A percentile compares a stretch with the other conserved stretches of the same genome.
These are phyloP conservation scores for Lentinula boryana DNA, from an alignment of 768 basidiomycete genomes.

Conservation along the genomic window DNA sequence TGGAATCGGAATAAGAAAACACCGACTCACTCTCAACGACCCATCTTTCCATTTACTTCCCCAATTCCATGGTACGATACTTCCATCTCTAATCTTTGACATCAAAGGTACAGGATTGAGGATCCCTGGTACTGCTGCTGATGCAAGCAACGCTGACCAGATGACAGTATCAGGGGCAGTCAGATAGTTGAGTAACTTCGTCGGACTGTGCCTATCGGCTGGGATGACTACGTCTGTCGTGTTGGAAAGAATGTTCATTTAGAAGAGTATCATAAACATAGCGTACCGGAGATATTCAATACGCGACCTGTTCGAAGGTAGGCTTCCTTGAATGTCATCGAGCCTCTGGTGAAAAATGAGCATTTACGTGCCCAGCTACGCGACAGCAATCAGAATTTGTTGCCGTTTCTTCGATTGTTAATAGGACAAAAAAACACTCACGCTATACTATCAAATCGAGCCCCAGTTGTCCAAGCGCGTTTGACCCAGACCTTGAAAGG, in stretches of 20 bases:
- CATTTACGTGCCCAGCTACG: slow-evolving; percentile 39
- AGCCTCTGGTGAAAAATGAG: slow-evolving; percentile 87
- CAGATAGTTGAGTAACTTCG: slow-evolving; percentile 92
- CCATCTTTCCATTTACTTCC: slow-evolving; percentile 94
- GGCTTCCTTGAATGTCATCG: slow-evolving; percentile 93
- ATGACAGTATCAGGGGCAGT: slow-evolving; percentile 91
- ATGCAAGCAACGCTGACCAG: slow-evolving; percentile 78
- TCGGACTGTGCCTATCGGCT: slow-evolving; percentile 88
- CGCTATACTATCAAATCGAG: slow-evolving; percentile 85
- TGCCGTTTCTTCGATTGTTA: neutral
- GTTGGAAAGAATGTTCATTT: neutral
- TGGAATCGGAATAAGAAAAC: neutral
- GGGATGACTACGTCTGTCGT: slow-evolving; percentile 57
- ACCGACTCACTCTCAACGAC: slow-evolving; percentile 46
- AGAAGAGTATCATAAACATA: neutral
- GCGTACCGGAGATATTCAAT: slow-evolving; percentile 69
- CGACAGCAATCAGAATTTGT: neutral
- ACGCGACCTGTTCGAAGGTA: slow-evolving; percentile 90
- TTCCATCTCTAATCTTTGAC: slow-evolving; percentile 81
- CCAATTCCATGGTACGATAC: slow-evolving; percentile 88
- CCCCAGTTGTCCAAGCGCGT: slow-evolving; percentile 81
- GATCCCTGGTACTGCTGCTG: slow-evolving; percentile 94
- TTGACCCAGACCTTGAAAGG: slow-evolving; percentile 33
- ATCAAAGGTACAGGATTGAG: slow-evolving; percentile 93
- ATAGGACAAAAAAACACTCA: slow-evolving; percentile 14